Percentiles rank a stretch among this genome's conserved stretches.
Conservation (phyloP, 2,329 filamentous ascomycete species). For the Phialophora expanda region DNA sequence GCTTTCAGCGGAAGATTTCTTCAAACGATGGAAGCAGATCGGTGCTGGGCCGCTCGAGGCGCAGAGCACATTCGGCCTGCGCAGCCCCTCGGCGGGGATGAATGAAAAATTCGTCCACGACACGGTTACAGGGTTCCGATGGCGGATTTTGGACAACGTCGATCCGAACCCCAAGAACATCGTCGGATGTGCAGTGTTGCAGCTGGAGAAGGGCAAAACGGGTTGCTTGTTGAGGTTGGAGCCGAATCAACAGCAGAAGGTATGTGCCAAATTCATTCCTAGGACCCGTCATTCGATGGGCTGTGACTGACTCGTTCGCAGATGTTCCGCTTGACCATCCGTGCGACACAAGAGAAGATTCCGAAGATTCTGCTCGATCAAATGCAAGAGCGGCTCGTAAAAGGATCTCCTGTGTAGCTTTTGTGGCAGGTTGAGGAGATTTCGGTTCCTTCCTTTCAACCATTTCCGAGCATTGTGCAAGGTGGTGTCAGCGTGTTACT, state of each 20-base stretch:
- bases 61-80: slow-evolving; percentile 74
- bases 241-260: slow-evolving; percentile 90
- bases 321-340: slow-evolving; percentile 95
- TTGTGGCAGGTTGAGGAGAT: slow-evolving; percentile 2
- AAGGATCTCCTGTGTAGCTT: slow-evolving; percentile 46
- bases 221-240: slow-evolving; percentile 92
- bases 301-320: slow-evolving; percentile 48
- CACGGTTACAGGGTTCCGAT: slow-evolving; percentile 78
- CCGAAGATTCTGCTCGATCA: slow-evolving; percentile 78
- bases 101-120: slow-evolving; percentile 72
- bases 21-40: slow-evolving; percentile 99
- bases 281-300: neutral
- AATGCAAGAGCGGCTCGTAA: slow-evolving; percentile 82
- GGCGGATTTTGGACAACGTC: slow-evolving; percentile 82
- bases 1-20: slow-evolving; percentile 88
- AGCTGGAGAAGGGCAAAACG: slow-evolving; percentile 81
- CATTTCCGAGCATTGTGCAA: neutral
- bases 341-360: slow-evolving; percentile 89
- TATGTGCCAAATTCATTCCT: slow-evolving; percentile 56
- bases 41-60: slow-evolving; percentile 85
- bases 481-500: neutral
- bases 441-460: neutral
- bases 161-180: slow-evolving; percentile 94
- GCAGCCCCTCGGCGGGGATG: slow-evolving; percentile 65
- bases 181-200: slow-evolving; percentile 84